Conservation (phyloP, 228 moss, liverwort and hornwort genomes). For the Sphagnum fallax region DNA sequence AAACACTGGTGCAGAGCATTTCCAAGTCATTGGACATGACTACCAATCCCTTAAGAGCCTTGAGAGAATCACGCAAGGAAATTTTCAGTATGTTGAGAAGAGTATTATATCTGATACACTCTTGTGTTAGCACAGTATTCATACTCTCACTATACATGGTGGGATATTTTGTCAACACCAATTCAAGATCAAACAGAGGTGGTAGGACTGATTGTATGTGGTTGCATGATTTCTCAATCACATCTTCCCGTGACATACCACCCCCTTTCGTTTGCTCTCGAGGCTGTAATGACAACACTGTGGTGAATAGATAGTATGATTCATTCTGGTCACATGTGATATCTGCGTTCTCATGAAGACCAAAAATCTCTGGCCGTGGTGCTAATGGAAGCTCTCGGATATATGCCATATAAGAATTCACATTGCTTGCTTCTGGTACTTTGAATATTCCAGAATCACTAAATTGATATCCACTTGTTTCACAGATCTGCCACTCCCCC, state of each 20-base stretch:
- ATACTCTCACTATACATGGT: slow-evolving; percentile 94
- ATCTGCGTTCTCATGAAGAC: slow-evolving; percentile 85
- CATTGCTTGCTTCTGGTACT: slow-evolving; percentile 54
- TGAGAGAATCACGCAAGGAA: slow-evolving; percentile 71
- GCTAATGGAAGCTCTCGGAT: slow-evolving; percentile 71
- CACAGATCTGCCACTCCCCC: slow-evolving; percentile 36
- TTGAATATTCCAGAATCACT: slow-evolving; percentile 64
- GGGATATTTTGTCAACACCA: slow-evolving; percentile 56
- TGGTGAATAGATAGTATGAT: slow-evolving; percentile 64
- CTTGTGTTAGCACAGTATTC: slow-evolving; percentile 85
- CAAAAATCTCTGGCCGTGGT: slow-evolving; percentile 84
- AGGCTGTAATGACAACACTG: slow-evolving; percentile 72
- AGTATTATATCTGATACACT: slow-evolving; percentile 81
- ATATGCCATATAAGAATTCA: slow-evolving; percentile 56
- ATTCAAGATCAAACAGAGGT: slow-evolving; percentile 45
- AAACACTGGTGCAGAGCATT: slow-evolving; percentile 66
- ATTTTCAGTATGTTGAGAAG: slow-evolving; percentile 55
- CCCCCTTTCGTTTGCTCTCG: slow-evolving; percentile 50
- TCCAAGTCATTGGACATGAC: slow-evolving; percentile 95
- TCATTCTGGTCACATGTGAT: slow-evolving; percentile 96
- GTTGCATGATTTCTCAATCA: slow-evolving; percentile 63
- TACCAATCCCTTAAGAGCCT: slow-evolving; percentile 78
- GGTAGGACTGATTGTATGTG: slow-evolving; percentile 49
- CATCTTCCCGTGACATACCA: slow-evolving; percentile 63
- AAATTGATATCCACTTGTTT: slow-evolving; percentile 44